These are phyloP conservation scores for Solanum hybrid DNA, from an alignment of 305 asterid species.

Conservation along the genomic window DNA sequence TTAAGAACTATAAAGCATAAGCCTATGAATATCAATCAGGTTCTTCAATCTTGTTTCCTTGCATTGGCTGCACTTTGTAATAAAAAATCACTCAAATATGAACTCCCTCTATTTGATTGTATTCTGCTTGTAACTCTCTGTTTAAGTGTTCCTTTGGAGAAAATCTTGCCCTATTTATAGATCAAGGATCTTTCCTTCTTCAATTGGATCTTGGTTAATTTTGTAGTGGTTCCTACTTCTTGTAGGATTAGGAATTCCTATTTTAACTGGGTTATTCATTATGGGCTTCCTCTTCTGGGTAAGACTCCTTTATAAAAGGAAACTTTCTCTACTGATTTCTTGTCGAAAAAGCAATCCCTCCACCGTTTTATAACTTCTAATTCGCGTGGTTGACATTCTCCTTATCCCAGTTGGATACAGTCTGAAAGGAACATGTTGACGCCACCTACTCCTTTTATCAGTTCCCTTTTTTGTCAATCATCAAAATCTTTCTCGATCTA, in stretches of 20 bases:
- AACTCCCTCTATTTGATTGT: not conserved
- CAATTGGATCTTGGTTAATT: not conserved
- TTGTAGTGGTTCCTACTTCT: not conserved
- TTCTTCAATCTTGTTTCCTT: not conserved
- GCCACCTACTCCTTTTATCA: too few relatives aligned
- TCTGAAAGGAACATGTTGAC: too few relatives aligned
- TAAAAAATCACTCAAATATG: not conserved
- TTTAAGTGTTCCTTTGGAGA: not conserved
- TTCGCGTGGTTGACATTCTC: too few relatives aligned
- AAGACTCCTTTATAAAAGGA: not conserved
- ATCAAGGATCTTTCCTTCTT: not conserved
- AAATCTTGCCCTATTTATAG: too few relatives aligned
- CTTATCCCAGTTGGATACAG: too few relatives aligned
- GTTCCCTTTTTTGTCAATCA: too few relatives aligned
- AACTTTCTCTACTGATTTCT: too few relatives aligned
- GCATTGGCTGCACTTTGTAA: not conserved
- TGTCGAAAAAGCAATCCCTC: not conserved
- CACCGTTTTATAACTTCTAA: not conserved
- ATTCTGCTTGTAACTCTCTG: not conserved
- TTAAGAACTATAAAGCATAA: not conserved
- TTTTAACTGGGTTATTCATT: not conserved
- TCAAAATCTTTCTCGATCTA: too few relatives aligned
- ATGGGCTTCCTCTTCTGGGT: not conserved
- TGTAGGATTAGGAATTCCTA: not conserved
- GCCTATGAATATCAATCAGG: not conserved